Evolutionary conservation across 2,329 filamentous ascomycete species (phyloP), one percentile per base, ranked within the genome.

Genomic region (Aphanocladium album): DNA sequence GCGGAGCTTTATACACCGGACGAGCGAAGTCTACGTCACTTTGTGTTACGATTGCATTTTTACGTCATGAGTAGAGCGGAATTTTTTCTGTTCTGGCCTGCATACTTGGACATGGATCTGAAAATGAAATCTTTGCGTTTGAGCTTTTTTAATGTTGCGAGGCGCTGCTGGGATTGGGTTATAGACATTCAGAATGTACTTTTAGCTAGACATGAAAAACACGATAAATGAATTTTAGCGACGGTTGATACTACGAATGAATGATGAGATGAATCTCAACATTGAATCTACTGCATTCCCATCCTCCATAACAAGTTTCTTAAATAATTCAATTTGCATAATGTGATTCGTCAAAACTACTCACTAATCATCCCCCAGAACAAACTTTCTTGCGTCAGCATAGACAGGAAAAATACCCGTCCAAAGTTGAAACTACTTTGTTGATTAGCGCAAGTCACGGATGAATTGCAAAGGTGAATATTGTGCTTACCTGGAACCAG

Each of bases 371-470:
- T 72, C 71, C 9, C 76, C 78, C 64, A 85, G 72, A 5, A 87
- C 85, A 30, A 83, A 83, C 1, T 76, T 81, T 67, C 88, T 83
- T 37, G 89, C 89, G 71, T 89, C 82, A 6, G 79, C 76, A 73
- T 91, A 93, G 49, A 91, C 72, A 9, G 91, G 89, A 61, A 78
- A 83, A 67, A 96, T 92, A 30, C 85, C 90, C 1, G 90, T 96
- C 92, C 92, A 96, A 60, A 88, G 82, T 75, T 91, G 83, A 74
- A 91, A 93, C 86, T 90, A 67, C 25, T 61, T 35, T 11, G 56
- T 25, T 39, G 23, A 57, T 71, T 66, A 70, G 67, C 49, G 62
- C 43, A 21, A 23, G 59, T 21, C 50, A 37, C 47, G 16, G 8
- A 17, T 51, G 16, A 5, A 14, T 14, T 8, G 11, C 21, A 12